phyloP scores from a whole-genome alignment of 345 rosid species.

The Garcia nutans region DNA sequence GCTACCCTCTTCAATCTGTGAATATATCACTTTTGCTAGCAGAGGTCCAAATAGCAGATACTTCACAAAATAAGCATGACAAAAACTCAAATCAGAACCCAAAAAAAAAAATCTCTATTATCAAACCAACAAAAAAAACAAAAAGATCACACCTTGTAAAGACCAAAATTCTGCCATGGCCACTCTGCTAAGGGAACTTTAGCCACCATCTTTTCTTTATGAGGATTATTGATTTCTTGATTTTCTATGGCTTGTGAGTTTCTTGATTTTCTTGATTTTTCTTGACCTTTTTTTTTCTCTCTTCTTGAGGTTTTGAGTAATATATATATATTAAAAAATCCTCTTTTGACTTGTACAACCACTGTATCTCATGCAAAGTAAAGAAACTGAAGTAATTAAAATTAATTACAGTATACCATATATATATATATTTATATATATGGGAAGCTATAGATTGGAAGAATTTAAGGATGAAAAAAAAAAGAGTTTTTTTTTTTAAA shows the following conservation, averaged over 20 bases:
- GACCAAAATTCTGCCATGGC: conserved; percentile 89
- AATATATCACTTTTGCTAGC: conserved; percentile 49
- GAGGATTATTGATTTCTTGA: neutral
- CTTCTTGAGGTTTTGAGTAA: no score
- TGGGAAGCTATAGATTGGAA: neutral
- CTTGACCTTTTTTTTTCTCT: no score
- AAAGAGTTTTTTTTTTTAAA: no score
- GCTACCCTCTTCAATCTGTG: conserved; percentile 44
- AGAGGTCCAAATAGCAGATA: conserved; percentile 79
- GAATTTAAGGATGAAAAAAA: neutral
- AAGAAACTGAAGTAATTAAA: neutral
- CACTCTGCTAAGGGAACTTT: conserved; percentile 51
- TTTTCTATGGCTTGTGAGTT: neutral
- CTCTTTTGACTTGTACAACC: no score
- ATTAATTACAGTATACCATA: no score
- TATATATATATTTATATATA: no score
- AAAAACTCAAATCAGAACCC: conserved; percentile 1
- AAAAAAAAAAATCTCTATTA: neutral
- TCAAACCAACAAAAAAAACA: neutral
- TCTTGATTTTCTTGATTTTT: neutral
- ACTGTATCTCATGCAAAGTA: no score
- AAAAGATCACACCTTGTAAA: conserved; percentile 58
- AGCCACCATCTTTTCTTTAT: conserved; percentile 38
- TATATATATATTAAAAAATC: neutral
- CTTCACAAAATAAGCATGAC: conserved; percentile 31